phyloP scores from a whole-genome alignment of 305 asterid species.

The Fraxinus angustifolia region DNA sequence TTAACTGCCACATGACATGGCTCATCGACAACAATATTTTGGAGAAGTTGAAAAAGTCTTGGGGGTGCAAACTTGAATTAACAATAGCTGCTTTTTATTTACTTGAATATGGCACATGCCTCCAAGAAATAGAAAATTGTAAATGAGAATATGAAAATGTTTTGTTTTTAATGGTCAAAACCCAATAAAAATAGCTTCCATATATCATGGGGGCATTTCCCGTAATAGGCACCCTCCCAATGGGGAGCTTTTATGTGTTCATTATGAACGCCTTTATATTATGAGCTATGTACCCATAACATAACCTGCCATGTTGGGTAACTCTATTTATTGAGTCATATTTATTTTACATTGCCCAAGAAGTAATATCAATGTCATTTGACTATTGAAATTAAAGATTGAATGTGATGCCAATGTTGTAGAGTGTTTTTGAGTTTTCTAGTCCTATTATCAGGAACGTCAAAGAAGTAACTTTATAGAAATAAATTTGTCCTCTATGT shows the following conservation, averaged over 20 bases:
- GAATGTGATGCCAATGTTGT: neutral
- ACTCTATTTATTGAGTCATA: neutral
- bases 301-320: neutral
- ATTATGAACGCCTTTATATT: too few species aligned
- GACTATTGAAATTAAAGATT: neutral
- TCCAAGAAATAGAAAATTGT: neutral
- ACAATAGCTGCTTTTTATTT: neutral
- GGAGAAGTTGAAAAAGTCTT: conserved; percentile 7
- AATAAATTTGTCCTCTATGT: neutral
- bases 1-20: conserved; percentile 30
- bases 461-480: neutral
- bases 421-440: neutral
- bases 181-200: neutral
- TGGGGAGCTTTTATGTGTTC: too few species aligned
- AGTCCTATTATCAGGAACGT: neutral
- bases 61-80: conserved; percentile 8
- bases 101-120: neutral
- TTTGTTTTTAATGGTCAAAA: neutral
- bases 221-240: too few species aligned
- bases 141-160: neutral
- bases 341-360: neutral
- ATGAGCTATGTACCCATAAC: too few species aligned
- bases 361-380: neutral
- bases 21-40: neutral
- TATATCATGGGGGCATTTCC: neutral